These are phyloP conservation scores for Blastomyces emzantsi DNA, from an alignment of 2,329 filamentous ascomycete species.

Conservation along the genomic window DNA sequence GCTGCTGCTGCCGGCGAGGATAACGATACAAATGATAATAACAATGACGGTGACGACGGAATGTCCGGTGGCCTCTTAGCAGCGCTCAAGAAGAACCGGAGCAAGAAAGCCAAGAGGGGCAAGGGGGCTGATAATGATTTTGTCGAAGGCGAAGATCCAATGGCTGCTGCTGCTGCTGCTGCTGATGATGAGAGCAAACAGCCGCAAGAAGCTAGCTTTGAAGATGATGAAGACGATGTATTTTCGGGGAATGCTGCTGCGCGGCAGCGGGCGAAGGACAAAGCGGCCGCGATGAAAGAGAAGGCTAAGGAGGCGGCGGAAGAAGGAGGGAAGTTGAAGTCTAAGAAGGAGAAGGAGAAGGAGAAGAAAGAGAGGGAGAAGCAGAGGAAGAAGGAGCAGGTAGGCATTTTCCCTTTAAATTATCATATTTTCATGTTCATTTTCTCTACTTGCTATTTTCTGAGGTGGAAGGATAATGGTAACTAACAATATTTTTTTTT, in stretches of 20 bases:
- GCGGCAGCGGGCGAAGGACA: constrained; percentile 52
- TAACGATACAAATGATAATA: constrained; percentile 20
- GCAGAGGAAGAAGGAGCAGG: constrained; percentile 96
- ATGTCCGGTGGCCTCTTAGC: constrained; percentile 65
- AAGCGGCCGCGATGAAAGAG: constrained; percentile 42
- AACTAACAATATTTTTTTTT: constrained; percentile 9
- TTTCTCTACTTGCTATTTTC: not conserved
- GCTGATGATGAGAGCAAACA: constrained; percentile 52
- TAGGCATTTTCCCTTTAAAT: constrained; percentile 32
- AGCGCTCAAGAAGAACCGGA: constrained; percentile 70
- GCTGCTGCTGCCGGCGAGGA: constrained; percentile 36
- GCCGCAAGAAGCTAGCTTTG: constrained; percentile 69
- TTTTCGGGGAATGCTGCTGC: constrained; percentile 59
- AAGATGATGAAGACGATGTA: constrained; percentile 79
- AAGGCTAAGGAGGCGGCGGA: constrained; percentile 47
- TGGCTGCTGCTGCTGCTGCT: constrained; percentile 36
- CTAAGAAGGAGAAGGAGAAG: constrained; percentile 98
- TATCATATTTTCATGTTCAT: not conserved
- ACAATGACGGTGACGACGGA: constrained; percentile 42
- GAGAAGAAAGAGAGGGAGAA: constrained; percentile 98
- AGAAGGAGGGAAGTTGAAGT: constrained; percentile 63
- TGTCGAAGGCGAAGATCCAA: constrained; percentile 55
- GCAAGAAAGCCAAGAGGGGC: constrained; percentile 87
- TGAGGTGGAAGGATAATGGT: not conserved
- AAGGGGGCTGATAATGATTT: constrained; percentile 63